These are phyloP conservation scores for Penicillium sp. DNA, from an alignment of 2,329 filamentous ascomycete genomes.

Conservation along the genomic window DNA sequence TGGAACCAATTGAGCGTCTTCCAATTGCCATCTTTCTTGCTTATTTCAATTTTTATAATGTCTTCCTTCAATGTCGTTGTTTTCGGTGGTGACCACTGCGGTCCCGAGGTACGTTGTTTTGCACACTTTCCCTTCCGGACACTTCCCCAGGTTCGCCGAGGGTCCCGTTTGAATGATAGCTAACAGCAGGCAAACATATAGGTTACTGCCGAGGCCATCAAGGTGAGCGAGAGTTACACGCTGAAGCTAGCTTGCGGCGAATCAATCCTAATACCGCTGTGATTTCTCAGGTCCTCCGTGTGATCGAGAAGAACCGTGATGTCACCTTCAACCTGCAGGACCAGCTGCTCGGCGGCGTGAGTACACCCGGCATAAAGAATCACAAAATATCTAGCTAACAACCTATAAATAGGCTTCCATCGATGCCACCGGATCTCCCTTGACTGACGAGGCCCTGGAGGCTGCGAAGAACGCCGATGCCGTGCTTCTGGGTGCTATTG, in stretches of 20 bases:
- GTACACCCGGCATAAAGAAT: slow-evolving; percentile 42
- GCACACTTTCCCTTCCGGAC: background rate
- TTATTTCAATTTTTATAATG: slow-evolving; percentile 54
- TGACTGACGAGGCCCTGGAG: slow-evolving; percentile 80
- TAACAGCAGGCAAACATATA: slow-evolving; percentile 36
- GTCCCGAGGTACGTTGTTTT: slow-evolving; percentile 71
- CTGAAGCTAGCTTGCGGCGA: background rate
- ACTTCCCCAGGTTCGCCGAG: slow-evolving; percentile 8
- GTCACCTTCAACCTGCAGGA: slow-evolving; percentile 88
- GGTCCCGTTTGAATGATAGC: slow-evolving; percentile 11
- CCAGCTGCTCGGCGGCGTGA: slow-evolving; percentile 87
- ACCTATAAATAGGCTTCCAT: slow-evolving; percentile 73
- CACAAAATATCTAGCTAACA: background rate
- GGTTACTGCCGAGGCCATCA: slow-evolving; percentile 84
- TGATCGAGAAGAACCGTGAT: slow-evolving; percentile 72
- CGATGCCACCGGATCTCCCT: slow-evolving; percentile 74
- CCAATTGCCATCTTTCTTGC: slow-evolving; percentile 16
- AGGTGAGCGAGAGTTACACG: slow-evolving; percentile 58
- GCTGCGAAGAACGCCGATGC: slow-evolving; percentile 87
- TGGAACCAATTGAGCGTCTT: slow-evolving; percentile 21
- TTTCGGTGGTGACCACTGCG: slow-evolving; percentile 81
- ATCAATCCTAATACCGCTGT: slow-evolving; percentile 7
- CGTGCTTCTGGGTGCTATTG: slow-evolving; percentile 89
- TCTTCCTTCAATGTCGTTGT: slow-evolving; percentile 77
- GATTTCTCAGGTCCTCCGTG: slow-evolving; percentile 70